Base-by-base conservation (phyloP, 2,329 filamentous ascomycete species). In the Hypoxylon sp. region DNA sequence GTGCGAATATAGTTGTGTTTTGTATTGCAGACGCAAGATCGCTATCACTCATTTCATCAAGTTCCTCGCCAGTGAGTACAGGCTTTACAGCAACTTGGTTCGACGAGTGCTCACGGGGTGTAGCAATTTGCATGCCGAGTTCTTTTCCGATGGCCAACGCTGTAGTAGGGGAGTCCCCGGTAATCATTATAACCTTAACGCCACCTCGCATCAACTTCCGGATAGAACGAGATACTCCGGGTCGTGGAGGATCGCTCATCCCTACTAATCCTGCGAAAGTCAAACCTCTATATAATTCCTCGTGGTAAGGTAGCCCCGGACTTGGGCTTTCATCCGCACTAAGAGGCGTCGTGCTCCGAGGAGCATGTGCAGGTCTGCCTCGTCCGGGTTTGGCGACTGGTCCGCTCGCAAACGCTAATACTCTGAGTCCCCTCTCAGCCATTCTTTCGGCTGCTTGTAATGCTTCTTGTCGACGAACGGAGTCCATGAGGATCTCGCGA, bases 151-250 rank as follows among this genome's bases (percentile, higher is more conserved):
- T 98, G 0, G 96, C 96, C 50, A 98, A 86, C 2, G 96, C 96
- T 2, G 96, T 99, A 1, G 94, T 94, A 79, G 98, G 94, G 14
- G 96, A 94, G 79, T 99, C 96, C 65, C 96, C 96, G 9, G 96
- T 99, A 73, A 99, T 98, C 96, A 99, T 99, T 74, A 99, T 97
- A 52, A 99, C 93, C 79, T 94, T 96, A 70, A 99, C 96, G 42
- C 95, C 95, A 59, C 96, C 96, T 53, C 94, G 90, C 91, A 98
- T 95, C 61, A 99, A 84, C 68, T 92, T 91, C 73, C 93, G 88
- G 73, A 99, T 98, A 5, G 95, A 94, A 70, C 91, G 91, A 72
- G 94, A 92, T 8, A 99, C 96, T 47, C 94, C 94, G 72, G 94
- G 93, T 54, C 96, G 87, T 2, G 96, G 96, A 3, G 96, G 96